Conservation (phyloP, 371 early-diverging fungal genomes). For the Funneliformis caledonium region DNA sequence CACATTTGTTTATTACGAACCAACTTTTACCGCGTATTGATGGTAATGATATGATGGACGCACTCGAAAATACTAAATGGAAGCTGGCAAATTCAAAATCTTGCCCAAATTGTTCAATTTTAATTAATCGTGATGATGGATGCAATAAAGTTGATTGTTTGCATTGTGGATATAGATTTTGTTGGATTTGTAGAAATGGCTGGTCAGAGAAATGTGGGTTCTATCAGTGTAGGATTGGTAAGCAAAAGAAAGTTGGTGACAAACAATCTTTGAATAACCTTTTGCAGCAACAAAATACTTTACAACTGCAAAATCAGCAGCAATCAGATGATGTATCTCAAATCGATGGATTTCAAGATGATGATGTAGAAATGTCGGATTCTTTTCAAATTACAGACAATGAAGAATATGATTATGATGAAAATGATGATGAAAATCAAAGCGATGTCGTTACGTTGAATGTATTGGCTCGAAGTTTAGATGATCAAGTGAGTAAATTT, state of each 20-base stretch:
- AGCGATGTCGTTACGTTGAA: neutral
- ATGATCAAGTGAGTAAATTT: slow-evolving; percentile 18
- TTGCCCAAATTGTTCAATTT: slow-evolving; percentile 75
- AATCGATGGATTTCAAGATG: neutral
- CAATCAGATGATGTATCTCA: neutral
- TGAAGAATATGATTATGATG: neutral
- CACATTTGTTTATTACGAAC: slow-evolving; percentile 18
- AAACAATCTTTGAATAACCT: neutral
- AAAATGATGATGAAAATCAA: slow-evolving; percentile 21
- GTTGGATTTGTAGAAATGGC: slow-evolving; percentile 62
- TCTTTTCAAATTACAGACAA: slow-evolving; percentile 11
- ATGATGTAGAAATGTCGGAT: slow-evolving; percentile 23
- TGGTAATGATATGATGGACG: slow-evolving; percentile 45
- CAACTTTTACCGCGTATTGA: slow-evolving; percentile 24
- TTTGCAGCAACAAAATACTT: too few species aligned
- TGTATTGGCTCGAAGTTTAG: neutral
- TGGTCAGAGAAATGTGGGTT: slow-evolving; percentile 55
- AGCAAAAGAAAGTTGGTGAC: neutral
- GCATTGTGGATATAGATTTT: slow-evolving; percentile 73
- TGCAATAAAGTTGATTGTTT: slow-evolving; percentile 82
- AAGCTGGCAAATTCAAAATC: slow-evolving; percentile 58
- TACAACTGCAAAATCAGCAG: neutral
- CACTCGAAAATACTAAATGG: slow-evolving; percentile 56
- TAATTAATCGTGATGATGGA: slow-evolving; percentile 81
- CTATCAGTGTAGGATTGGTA: slow-evolving; percentile 46